phyloP scores from a whole-genome alignment of 2,329 filamentous ascomycete species.

The Ophiostoma sp. region DNA sequence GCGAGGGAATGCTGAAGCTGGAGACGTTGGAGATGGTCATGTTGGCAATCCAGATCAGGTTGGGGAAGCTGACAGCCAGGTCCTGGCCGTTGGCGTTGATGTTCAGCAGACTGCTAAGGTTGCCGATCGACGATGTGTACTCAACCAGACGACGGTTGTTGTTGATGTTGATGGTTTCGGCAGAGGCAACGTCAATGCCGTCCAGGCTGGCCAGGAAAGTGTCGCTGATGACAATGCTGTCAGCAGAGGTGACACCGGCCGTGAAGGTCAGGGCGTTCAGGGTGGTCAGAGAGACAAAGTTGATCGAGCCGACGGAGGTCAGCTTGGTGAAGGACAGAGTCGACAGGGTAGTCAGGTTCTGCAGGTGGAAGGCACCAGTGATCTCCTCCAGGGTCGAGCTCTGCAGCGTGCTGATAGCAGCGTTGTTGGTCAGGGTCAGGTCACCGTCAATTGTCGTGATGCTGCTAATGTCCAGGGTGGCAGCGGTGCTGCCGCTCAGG shows the following conservation, averaged over 20 bases:
- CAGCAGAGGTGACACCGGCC: slow-evolving; percentile 59
- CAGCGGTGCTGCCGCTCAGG: slow-evolving; percentile 53
- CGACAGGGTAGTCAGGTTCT: slow-evolving; percentile 63
- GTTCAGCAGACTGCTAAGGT: slow-evolving; percentile 64
- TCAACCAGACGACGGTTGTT: slow-evolving; percentile 79
- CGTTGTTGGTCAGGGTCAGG: slow-evolving; percentile 56
- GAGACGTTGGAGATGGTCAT: slow-evolving; percentile 78
- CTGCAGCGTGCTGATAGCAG: slow-evolving; percentile 55
- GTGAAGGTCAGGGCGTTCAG: slow-evolving; percentile 46
- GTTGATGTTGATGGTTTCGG: slow-evolving; percentile 71
- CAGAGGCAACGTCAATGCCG: slow-evolving; percentile 73
- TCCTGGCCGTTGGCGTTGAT: slow-evolving; percentile 75
- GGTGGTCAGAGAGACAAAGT: slow-evolving; percentile 65
- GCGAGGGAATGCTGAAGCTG: slow-evolving; percentile 65
- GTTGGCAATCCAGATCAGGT: slow-evolving; percentile 72
- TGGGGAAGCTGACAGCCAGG: slow-evolving; percentile 67
- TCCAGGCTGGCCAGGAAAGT: slow-evolving; percentile 73
- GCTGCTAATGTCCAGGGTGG: slow-evolving; percentile 58
- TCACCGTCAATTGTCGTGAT: slow-evolving; percentile 52
- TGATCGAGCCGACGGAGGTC: slow-evolving; percentile 58
- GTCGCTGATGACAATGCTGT: slow-evolving; percentile 71
- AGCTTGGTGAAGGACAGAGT: slow-evolving; percentile 63
- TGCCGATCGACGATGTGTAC: slow-evolving; percentile 72
- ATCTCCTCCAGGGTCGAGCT: slow-evolving; percentile 60
- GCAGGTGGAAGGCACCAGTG: slow-evolving; percentile 63